Conservation (phyloP, 2,329 filamentous ascomycete species). For the Arthrobotrys entomopaga region DNA sequence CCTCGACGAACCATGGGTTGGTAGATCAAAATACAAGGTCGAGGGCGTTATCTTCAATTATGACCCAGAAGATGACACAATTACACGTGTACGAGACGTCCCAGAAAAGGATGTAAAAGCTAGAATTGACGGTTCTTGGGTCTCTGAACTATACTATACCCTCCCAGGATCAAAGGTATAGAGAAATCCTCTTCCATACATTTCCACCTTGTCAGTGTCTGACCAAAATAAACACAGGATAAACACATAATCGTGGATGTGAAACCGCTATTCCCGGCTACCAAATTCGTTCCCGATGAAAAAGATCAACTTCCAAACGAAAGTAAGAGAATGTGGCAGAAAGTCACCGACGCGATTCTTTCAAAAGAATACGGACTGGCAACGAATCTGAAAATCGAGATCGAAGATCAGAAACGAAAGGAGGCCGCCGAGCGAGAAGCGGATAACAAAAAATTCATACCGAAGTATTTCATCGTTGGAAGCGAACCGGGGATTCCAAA, state of each 20-base stretch:
- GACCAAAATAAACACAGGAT: slow-evolving; percentile 46
- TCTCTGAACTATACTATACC: slow-evolving; percentile 74
- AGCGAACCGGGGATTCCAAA: slow-evolving; percentile 45
- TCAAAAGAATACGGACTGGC: slow-evolving; percentile 84
- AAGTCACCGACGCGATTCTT: slow-evolving; percentile 85
- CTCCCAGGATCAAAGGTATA: slow-evolving; percentile 62
- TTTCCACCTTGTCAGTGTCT: background rate
- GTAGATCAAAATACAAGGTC: slow-evolving; percentile 88
- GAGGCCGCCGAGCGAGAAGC: slow-evolving; percentile 83
- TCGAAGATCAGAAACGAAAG: slow-evolving; percentile 88
- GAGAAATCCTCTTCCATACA: background rate
- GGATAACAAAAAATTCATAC: slow-evolving; percentile 76
- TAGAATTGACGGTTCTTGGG: slow-evolving; percentile 86
- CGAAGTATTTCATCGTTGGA: slow-evolving; percentile 79
- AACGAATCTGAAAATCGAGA: slow-evolving; percentile 85
- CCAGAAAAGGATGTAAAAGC: slow-evolving; percentile 84
- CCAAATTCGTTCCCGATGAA: slow-evolving; percentile 80
- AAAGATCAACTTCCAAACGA: slow-evolving; percentile 88
- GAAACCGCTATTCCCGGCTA: slow-evolving; percentile 78
- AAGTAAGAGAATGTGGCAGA: slow-evolving; percentile 85
- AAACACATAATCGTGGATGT: slow-evolving; percentile 81
- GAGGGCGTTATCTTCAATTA: slow-evolving; percentile 91
- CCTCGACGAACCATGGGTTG: slow-evolving; percentile 92
- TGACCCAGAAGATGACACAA: slow-evolving; percentile 84
- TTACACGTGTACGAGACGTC: slow-evolving; percentile 83